A percentile compares a stretch with the other conserved stretches of the same genome.
phyloP scores from a whole-genome alignment of 2,329 filamentous ascomycete genomes.

The Apiospora hydei region DNA sequence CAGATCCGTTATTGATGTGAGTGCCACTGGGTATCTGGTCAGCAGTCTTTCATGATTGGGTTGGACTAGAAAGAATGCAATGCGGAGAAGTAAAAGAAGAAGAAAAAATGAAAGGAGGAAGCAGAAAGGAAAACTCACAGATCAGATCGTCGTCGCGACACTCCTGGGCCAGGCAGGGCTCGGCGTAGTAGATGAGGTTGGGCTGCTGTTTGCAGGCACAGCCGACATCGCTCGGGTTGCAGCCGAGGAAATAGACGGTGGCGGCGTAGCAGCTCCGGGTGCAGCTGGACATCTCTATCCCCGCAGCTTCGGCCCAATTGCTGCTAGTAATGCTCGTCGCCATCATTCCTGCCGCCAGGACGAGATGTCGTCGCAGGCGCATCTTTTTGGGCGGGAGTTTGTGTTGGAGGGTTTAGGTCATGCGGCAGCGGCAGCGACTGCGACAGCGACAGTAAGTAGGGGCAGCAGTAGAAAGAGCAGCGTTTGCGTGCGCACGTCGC shows the following conservation, averaged over 20 bases:
- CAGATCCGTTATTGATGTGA: neutral
- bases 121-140: neutral
- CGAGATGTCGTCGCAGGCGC: neutral
- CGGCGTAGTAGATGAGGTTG: conserved; percentile 20
- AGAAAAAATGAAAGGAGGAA: too few species aligned
- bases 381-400: neutral
- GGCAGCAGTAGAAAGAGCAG: neutral
- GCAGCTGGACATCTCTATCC: neutral
- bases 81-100: neutral
- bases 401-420: neutral
- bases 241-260: conserved; percentile 19
- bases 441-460: neutral
- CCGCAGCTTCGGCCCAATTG: neutral
- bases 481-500: neutral
- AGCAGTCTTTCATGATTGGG: neutral
- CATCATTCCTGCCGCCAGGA: neutral
- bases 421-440: too few species aligned
- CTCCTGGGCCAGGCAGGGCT: conserved; percentile 6
- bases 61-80: too few species aligned
- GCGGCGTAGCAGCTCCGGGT: conserved; percentile 10
- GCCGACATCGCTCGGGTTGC: neutral
- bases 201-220: conserved; percentile 18
- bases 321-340: neutral
- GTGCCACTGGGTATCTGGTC: neutral
- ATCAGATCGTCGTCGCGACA: neutral